Conservation (phyloP, 1,139 yeast genomes). For the Candida pseudoviswanathii region DNA sequence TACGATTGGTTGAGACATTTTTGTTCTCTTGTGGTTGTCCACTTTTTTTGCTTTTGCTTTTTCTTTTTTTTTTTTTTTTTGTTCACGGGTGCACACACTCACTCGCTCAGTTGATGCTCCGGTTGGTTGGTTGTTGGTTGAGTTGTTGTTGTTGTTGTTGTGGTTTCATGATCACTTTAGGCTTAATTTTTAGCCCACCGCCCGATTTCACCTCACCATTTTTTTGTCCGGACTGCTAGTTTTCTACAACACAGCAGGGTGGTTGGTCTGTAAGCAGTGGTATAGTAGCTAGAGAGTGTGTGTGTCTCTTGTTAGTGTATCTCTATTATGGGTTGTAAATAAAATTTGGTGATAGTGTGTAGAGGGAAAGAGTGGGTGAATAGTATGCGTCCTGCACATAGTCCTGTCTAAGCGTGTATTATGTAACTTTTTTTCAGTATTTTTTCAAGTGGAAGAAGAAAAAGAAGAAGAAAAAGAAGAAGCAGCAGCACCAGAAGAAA, state of each 20-base stretch:
- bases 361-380: background rate
- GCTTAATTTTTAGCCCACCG: background rate
- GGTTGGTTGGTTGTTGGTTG: background rate
- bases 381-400: background rate
- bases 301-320: no score
- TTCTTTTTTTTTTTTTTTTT: constrained; percentile 2
- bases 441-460: no score
- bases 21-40: no score
- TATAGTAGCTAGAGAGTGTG: no score
- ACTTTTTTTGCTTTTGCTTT: background rate
- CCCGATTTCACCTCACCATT: background rate
- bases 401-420: background rate
- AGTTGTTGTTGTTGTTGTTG: background rate
- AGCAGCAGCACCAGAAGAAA: background rate
- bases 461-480: no score
- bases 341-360: background rate
- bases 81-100: background rate
- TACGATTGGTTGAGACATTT: background rate
- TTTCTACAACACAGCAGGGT: background rate
- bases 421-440: background rate
- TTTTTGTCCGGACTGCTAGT: background rate
- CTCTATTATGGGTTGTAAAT: background rate
- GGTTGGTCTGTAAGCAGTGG: no score
- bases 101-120: background rate
- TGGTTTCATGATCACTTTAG: background rate